A percentile compares a stretch with the other conserved stretches of the same genome.
phyloP scores from a whole-genome alignment of 2,329 filamentous ascomycete species.

The Aspergillus sp. region DNA sequence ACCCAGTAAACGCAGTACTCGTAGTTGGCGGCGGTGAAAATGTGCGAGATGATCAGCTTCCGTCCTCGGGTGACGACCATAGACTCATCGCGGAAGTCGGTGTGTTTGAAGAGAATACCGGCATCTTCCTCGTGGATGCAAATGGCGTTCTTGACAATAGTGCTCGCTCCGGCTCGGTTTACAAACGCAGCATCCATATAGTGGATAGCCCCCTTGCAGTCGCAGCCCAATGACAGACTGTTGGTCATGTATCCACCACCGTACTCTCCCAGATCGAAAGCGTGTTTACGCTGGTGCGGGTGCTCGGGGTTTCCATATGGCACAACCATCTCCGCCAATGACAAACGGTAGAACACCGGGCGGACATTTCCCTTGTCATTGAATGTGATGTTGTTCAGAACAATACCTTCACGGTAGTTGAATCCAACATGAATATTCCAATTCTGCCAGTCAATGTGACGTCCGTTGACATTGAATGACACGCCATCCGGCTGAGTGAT shows the following conservation, averaged over 20 bases:
- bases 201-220: constrained; percentile 64
- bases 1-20: constrained; percentile 88
- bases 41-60: constrained; percentile 81
- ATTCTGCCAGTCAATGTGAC: constrained; percentile 82
- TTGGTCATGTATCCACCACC: constrained; percentile 47
- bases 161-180: constrained; percentile 67
- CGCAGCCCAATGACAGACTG: constrained; percentile 42
- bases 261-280: constrained; percentile 45
- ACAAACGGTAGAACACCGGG: constrained; percentile 83
- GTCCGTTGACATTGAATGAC: constrained; percentile 72
- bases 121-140: constrained; percentile 94
- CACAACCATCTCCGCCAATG: constrained; percentile 75
- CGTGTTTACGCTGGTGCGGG: constrained; percentile 46
- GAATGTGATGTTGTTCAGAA: constrained; percentile 84
- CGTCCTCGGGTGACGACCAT: constrained; percentile 79
- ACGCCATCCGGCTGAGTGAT: constrained; percentile 87
- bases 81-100: constrained; percentile 86
- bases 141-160: constrained; percentile 86
- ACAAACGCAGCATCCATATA: constrained; percentile 88
- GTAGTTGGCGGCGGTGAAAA: constrained; percentile 95
- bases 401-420: constrained; percentile 89
- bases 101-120: constrained; percentile 91
- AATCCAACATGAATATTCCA: constrained; percentile 92
- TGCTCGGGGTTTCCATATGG: constrained; percentile 44
- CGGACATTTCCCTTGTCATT: constrained; percentile 75